These are phyloP conservation scores for Hura crepitans DNA, from an alignment of 441 rosid species.

Conservation along the genomic window DNA sequence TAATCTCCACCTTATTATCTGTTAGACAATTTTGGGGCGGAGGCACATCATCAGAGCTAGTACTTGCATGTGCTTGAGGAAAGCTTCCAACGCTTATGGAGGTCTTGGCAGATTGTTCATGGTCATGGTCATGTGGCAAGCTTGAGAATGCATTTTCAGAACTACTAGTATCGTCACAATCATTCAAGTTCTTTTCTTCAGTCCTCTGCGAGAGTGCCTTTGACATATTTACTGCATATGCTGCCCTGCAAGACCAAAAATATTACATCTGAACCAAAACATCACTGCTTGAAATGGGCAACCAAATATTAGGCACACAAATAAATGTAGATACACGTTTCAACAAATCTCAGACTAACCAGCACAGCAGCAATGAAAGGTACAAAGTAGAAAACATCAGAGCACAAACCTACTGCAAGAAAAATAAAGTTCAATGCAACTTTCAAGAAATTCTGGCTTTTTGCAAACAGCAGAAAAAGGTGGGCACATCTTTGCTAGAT, in stretches of 20 bases:
- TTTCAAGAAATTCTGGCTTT: constrained; percentile 87
- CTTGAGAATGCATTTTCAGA: constrained; percentile 83
- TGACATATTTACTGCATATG: constrained; percentile 87
- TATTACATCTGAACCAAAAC: not conserved
- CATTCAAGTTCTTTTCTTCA: constrained; percentile 83
- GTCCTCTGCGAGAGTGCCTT: constrained; percentile 68
- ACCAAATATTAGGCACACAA: not conserved
- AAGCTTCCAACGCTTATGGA: constrained; percentile 90
- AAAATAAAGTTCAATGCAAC: constrained; percentile 93
- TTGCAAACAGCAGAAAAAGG: constrained; percentile 93
- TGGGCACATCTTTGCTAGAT: constrained; percentile 97
- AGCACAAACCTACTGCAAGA: constrained; percentile 90
- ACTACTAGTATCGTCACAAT: constrained; percentile 66
- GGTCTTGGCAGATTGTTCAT: constrained; percentile 76
- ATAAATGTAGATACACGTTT: not conserved
- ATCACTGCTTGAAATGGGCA: not conserved
- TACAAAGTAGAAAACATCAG: constrained; percentile 23
- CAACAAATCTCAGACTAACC: not conserved
- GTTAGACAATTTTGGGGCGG: constrained; percentile 39
- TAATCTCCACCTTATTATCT: constrained; percentile 50
- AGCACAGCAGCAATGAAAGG: not conserved
- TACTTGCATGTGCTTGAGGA: constrained; percentile 80
- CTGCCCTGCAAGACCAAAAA: constrained; percentile 61
- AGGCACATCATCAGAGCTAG: constrained; percentile 79
- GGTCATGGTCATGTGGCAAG: constrained; percentile 89